Evolutionary conservation across 176 grass and related monocot species (phyloP).

Genomic region (Calamus simplicifolius): DNA sequence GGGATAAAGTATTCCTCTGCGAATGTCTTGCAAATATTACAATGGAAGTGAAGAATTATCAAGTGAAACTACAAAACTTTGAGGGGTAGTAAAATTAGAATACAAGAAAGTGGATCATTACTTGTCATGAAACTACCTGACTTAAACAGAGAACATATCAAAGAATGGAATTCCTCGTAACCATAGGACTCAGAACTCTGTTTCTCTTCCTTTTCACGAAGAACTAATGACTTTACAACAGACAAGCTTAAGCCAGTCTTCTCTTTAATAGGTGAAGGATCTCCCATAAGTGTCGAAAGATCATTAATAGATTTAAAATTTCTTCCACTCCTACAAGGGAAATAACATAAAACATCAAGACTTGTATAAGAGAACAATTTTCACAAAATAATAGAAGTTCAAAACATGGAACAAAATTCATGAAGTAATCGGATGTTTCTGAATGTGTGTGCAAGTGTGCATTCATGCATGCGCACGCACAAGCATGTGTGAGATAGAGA

Average conservation of each 20-base stretch:
- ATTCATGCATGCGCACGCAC: too few species aligned
- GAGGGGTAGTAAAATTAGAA: neutral
- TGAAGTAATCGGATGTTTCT: too few species aligned
- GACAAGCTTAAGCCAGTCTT: constrained; percentile 79
- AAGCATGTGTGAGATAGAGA: too few species aligned
- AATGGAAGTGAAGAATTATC: constrained; percentile 23
- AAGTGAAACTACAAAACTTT: constrained; percentile 2
- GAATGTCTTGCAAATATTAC: constrained; percentile 27
- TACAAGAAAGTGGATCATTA: neutral
- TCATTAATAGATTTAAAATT: constrained; percentile 68
- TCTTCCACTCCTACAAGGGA: constrained; percentile 38
- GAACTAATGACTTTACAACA: constrained; percentile 86
- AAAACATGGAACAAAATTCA: too few species aligned
- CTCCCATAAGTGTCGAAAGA: constrained; percentile 39
- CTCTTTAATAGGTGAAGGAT: constrained; percentile 53
- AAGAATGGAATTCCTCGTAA: constrained; percentile 71
- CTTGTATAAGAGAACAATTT: too few species aligned
- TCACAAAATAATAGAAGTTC: too few species aligned
- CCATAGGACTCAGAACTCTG: constrained; percentile 38
- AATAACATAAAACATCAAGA: too few species aligned
- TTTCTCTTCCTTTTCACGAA: constrained; percentile 78
- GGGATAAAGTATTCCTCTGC: constrained; percentile 45
- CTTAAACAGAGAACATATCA: constrained; percentile 56
- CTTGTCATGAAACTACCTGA: constrained; percentile 33
- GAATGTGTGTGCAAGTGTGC: too few species aligned